These are phyloP conservation scores for Saturnispora sekii DNA, from an alignment of 805 yeast genomes.

Conservation along the genomic window DNA sequence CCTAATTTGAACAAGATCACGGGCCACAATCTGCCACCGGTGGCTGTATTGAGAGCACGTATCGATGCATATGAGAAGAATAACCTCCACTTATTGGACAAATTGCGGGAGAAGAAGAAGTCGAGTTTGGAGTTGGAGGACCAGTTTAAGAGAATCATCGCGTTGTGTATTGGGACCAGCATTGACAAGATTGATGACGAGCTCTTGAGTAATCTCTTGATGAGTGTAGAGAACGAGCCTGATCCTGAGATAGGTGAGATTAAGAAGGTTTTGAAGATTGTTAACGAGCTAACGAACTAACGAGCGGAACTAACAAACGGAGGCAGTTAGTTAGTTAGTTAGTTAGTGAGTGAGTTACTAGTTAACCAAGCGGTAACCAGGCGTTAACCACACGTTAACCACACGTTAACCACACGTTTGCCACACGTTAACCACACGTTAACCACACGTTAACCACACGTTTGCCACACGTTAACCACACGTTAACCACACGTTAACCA, in stretches of 20 bases:
- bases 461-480: too few species aligned
- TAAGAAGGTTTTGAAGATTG: slow-evolving; percentile 26
- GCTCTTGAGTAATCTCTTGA: slow-evolving; percentile 72
- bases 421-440: too few species aligned
- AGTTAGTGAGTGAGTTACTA: too few species aligned
- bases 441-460: too few species aligned
- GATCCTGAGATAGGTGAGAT: slow-evolving; percentile 33
- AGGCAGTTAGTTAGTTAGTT: too few species aligned
- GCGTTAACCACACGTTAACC: too few species aligned
- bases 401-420: too few species aligned
- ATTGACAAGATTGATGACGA: slow-evolving; percentile 52
- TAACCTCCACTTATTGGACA: slow-evolving; percentile 42
- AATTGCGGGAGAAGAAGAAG: slow-evolving; percentile 43
- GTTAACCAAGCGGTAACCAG: too few species aligned
- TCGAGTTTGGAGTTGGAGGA: slow-evolving; percentile 50
- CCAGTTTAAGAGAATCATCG: slow-evolving; percentile 81
- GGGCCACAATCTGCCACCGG: slow-evolving; percentile 35
- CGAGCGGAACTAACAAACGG: too few species aligned
- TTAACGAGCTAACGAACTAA: slow-evolving; percentile 15
- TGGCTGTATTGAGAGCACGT: slow-evolving; percentile 54
- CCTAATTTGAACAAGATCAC: neutral
- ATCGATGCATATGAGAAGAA: slow-evolving; percentile 71
- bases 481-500: too few species aligned
- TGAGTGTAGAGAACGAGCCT: slow-evolving; percentile 84
- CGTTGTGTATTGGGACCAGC: slow-evolving; percentile 83